Conservation (phyloP, 2,329 filamentous ascomycete species). For the Fusarium globosum region DNA sequence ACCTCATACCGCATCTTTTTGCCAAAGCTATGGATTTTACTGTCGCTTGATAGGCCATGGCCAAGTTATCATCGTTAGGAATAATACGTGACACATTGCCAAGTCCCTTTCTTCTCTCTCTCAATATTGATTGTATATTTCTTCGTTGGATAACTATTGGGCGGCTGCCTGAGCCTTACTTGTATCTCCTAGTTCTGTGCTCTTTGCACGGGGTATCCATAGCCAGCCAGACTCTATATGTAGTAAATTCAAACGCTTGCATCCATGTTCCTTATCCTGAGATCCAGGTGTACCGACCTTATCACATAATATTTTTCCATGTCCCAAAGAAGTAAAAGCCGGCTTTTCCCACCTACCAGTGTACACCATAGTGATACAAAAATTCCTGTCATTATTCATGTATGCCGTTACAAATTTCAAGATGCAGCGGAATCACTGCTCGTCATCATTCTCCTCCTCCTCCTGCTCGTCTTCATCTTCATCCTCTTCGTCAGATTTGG, state of each 20-base stretch:
- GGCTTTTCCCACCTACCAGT: constrained; percentile 11
- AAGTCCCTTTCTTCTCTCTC: not conserved
- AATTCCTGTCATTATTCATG: constrained; percentile 36
- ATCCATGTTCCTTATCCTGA: constrained; percentile 17
- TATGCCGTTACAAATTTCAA: not conserved
- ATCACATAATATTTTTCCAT: constrained; percentile 11
- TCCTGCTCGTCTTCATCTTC: constrained; percentile 61
- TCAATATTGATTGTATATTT: constrained; percentile 3
- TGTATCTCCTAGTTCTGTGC: constrained; percentile 22
- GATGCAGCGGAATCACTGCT: constrained; percentile 44
- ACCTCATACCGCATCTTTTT: constrained; percentile 4
- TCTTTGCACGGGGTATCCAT: constrained; percentile 42
- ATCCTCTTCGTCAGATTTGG: constrained; percentile 69
- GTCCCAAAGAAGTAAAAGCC: not conserved
- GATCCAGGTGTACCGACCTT: constrained; percentile 19
- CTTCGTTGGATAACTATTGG: constrained; percentile 1
- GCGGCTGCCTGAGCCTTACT: constrained; percentile 19
- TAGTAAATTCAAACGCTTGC: constrained; percentile 26
- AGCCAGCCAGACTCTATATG: constrained; percentile 29
- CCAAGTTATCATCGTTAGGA: not conserved
- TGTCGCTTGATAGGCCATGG: not conserved
- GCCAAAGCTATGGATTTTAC: not conserved
- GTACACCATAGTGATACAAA: constrained; percentile 34
- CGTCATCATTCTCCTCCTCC: constrained; percentile 51
- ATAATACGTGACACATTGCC: not conserved